Evolutionary conservation across 1,284 basidiomycete species (phyloP), one percentile per base, ranked within the genome.

Genomic region (Naganishia albida): DNA sequence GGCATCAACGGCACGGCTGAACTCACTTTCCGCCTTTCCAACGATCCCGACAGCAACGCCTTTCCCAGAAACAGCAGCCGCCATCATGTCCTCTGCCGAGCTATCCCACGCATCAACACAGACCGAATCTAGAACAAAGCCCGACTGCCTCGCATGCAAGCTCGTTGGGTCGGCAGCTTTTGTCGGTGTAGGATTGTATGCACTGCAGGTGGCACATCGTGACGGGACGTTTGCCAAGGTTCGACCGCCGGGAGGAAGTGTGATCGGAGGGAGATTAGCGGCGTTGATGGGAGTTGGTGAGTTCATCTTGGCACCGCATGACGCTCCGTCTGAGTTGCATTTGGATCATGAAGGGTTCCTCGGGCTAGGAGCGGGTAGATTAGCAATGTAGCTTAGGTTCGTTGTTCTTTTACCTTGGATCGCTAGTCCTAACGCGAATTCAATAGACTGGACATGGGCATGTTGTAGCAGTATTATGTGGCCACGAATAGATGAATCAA

Each of bases 181-280:
- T 54, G 68, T 72, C 0, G 77, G 77, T 7, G 40, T 78, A 13
- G 77, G 77, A n/a, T 46, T 64, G 10, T 79, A 78, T 67, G 75
- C 77, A 16, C 67, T 79, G 16, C 70, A 72, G 54, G 69, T 74
- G 60, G 76, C 76, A 1, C 53, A 55, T 2, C 51, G 67, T 34
- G 74, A 76, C 60, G 77, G 77, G 38, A 73, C 77, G 7, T 77
- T 78, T 49, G 65, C 65, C 6, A 60, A 60, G 3, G 67, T 73
- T 18, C 67, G 75, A 53, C 76, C 76, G 1, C 50, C 53, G 23
- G 76, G 76, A 40, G 46, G 57, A 25, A 60, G 57, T 28, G 20
- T 60, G 34, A 34, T 60, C 18, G 57, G 57, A 39, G 57, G 57
- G 18, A 48, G 57, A 50, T 7, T 60, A 34, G 57, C 57, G 26